Base-by-base conservation (phyloP, 2,329 filamentous ascomycete genomes). In the Alternaria sp. region DNA sequence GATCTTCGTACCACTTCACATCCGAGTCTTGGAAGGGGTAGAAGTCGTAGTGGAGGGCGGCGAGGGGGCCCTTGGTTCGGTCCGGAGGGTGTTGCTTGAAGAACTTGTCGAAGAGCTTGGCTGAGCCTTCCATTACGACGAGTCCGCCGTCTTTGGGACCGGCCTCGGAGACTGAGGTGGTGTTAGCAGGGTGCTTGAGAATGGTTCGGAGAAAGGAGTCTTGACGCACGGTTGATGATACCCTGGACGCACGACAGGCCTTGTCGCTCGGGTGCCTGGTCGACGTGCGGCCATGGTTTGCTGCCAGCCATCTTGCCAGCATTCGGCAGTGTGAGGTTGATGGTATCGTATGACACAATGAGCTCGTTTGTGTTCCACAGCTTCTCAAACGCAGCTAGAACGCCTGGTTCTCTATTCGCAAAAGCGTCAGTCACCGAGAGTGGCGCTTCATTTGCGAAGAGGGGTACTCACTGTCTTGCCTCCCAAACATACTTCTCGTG, bases 401-500 rank as follows among this genome's bases (percentile, higher is more conserved):
- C 73, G 3, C 68, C 74, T 9, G 81, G 81, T 66, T 84, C 82
- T 30, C 59, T 59, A 10, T 17, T 15, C 25, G 12, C 28, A 32
- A 49, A 8, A 25, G 47, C 4, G 4, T 61, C 7, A 61, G 54
- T 6, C 6, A 17, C 12, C 12, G 6, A 21, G n/a, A 11, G 21
- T 2, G 47, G 8, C 17, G 12, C n/a, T 5, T 51, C 17, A 2
- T 15, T 51, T 0, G 17, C 10, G 43, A 7, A 36, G 3, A 6
- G 11, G 26, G 15, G 46, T 36, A 67, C 66, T 58, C 45, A 58
- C 59, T 54, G 60, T 47, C 80, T 72, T 4, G 81, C 80, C 43
- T 84, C 82, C 82, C 82, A 84, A 1, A 78, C 76, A 66, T 81
- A 79, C 63, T 82, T 80, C 70, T 84, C 83, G 54, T 84, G 82